Evolutionary conservation across 495 filamentous ascomycete species (phyloP), one percentile per base, ranked within the genome.

Genomic region (Parmelia sp.): DNA sequence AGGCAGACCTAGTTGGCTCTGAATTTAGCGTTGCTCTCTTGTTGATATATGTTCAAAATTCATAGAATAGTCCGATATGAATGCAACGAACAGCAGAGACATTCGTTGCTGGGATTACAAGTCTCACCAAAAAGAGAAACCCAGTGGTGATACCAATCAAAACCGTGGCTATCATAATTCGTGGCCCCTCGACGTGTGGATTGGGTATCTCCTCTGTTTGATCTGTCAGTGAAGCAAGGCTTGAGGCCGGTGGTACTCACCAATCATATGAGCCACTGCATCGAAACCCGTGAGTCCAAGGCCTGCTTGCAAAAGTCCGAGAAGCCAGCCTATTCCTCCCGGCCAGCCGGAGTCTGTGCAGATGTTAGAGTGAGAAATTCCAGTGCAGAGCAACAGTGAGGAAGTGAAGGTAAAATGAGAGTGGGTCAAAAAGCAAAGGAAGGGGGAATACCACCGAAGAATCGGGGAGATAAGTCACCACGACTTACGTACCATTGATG

Each of bases 151-250:
- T 81, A 17, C 88, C 88, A 45, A 91, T 90, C 10, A 72, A 76
- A 33, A 91, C 88, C 64, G 84, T 88, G 36, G 78, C 80, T 55
- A 91, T 80, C 87, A 91, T 90, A 61, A 89, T 88, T 64, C 83
- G 84, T 23, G 88, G 88, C 5, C 84, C 88, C 65, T 84, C 81
- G 0, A 84, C 72, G 5, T 85, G 75, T 14, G 88, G 81, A 42
- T 89, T 83, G 10, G 88, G 88, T 58, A 91, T 90, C 76, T 91
- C 88, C 72, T 84, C 82, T 60, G 15, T 6, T 79, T 78, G 76
- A 19, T 55, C 8, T 51, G 42, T 45, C 14, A 31, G 35, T 12
- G 5, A 10, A 1, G 53, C 44, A 11, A 7, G 5, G 3, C 11
- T 51, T 1, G 3, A 17, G n/a, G 19, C 77, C 76, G 21, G 82